Conservation (phyloP, 2,329 filamentous ascomycete species). For the Talaromyces verruculosus region DNA sequence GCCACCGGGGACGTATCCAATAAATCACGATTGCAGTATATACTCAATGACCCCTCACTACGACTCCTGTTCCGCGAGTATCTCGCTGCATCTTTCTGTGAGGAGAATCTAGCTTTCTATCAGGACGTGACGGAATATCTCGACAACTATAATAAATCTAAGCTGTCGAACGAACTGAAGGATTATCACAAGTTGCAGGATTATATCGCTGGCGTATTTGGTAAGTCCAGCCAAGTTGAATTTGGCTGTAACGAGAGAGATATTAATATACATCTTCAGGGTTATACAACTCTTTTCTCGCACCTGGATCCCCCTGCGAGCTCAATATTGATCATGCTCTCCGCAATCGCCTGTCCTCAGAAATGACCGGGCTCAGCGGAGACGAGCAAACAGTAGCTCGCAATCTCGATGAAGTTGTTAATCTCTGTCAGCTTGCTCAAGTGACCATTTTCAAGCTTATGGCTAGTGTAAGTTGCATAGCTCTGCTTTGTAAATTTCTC, state of each 20-base stretch:
- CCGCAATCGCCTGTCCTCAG: constrained; percentile 85
- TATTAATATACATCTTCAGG: constrained; percentile 46
- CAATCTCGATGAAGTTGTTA: constrained; percentile 83
- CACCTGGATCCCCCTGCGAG: constrained; percentile 92
- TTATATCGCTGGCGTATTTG: constrained; percentile 93
- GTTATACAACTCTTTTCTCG: constrained; percentile 96
- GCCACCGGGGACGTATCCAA: constrained; percentile 72
- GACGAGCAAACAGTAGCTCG: constrained; percentile 90
- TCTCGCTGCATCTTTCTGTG: constrained; percentile 88
- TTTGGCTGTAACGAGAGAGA: neutral
- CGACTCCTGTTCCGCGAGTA: constrained; percentile 91
- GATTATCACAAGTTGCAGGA: constrained; percentile 84
- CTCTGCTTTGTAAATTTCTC: neutral
- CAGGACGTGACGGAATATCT: constrained; percentile 91
- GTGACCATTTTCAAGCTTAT: constrained; percentile 97
- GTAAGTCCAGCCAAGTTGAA: constrained; percentile 43
- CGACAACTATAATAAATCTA: constrained; percentile 57
- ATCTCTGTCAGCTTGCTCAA: constrained; percentile 89
- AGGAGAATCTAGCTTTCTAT: constrained; percentile 96
- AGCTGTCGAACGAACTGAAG: constrained; percentile 54
- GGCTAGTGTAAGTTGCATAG: constrained; percentile 78
- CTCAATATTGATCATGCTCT: constrained; percentile 96
- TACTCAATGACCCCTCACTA: constrained; percentile 84
- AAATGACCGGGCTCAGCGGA: constrained; percentile 95
- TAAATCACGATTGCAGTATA: constrained; percentile 88